Percentiles rank a stretch among this genome's conserved stretches.
Conservation (phyloP, 2,329 filamentous ascomycete species). For the Triangularia setosa region DNA sequence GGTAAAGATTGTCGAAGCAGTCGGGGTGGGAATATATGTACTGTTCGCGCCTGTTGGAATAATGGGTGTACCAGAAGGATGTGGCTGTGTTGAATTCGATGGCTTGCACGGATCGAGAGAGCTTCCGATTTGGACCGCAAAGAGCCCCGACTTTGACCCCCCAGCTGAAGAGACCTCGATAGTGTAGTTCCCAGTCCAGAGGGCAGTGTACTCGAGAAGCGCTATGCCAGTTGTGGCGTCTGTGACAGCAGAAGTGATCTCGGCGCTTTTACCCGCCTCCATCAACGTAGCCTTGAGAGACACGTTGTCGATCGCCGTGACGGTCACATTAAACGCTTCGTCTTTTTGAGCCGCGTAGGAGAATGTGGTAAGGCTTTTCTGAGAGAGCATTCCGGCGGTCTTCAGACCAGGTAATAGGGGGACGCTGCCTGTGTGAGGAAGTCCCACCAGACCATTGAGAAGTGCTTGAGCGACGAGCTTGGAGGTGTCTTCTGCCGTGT, state of each 20-base stretch:
- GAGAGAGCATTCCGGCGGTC: background rate
- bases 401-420: background rate
- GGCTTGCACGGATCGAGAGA: slow-evolving; percentile 1
- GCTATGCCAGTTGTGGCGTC: background rate
- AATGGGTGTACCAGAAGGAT: background rate
- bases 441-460: background rate
- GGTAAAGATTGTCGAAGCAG: background rate
- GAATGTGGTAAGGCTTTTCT: slow-evolving; percentile 1
- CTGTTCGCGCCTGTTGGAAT: background rate
- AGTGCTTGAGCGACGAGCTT: background rate
- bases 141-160: background rate
- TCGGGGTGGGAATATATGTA: background rate
- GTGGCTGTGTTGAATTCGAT: background rate
- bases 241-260: slow-evolving; percentile 1
- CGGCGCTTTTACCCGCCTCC: background rate
- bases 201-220: background rate
- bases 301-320: background rate
- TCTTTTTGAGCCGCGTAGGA: background rate
- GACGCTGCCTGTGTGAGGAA: background rate
- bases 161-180: background rate
- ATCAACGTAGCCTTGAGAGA: background rate
- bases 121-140: background rate
- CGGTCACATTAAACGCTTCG: slow-evolving; percentile 2
- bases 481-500: background rate
- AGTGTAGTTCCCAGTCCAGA: background rate